phyloP scores from a whole-genome alignment of 805 yeast genomes.

The Spathaspora sp. region DNA sequence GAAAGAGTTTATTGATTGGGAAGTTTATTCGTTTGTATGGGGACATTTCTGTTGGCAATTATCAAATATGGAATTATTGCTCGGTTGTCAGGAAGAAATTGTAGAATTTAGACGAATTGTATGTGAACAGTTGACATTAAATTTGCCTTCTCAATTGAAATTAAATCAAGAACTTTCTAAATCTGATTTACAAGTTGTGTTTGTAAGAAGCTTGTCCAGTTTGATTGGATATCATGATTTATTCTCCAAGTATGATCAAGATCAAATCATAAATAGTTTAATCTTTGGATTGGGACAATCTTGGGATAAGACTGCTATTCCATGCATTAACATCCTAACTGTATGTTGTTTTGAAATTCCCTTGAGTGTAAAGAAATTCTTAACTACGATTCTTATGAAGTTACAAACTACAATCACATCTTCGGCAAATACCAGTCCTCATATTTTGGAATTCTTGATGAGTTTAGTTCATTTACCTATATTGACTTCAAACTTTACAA shows the following conservation, averaged over 20 bases:
- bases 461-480: constrained; percentile 64
- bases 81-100: constrained; percentile 32
- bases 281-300: constrained; percentile 55
- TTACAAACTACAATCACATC: constrained; percentile 69
- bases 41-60: constrained; percentile 72
- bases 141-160: constrained; percentile 39
- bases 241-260: constrained; percentile 57
- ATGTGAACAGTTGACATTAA: constrained; percentile 57
- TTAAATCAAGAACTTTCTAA: constrained; percentile 39
- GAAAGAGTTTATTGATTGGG: constrained; percentile 62
- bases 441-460: constrained; percentile 69
- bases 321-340: constrained; percentile 71
- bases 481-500: constrained; percentile 66
- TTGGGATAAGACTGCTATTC: constrained; percentile 76
- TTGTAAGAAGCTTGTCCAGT: constrained; percentile 59
- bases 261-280: constrained; percentile 57
- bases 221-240: constrained; percentile 56
- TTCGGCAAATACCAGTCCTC: constrained; percentile 63
- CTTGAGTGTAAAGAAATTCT: constrained; percentile 60
- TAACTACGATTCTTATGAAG: constrained; percentile 66
- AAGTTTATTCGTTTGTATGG: constrained; percentile 59
- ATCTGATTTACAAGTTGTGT: constrained; percentile 64
- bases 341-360: constrained; percentile 83
- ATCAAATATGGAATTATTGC: constrained; percentile 53
- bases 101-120: constrained; percentile 41